Evolutionary conservation across 495 filamentous ascomycete genomes (phyloP), one percentile per base, ranked within the genome.

Genomic region (Penicillium egyptiacum): DNA sequence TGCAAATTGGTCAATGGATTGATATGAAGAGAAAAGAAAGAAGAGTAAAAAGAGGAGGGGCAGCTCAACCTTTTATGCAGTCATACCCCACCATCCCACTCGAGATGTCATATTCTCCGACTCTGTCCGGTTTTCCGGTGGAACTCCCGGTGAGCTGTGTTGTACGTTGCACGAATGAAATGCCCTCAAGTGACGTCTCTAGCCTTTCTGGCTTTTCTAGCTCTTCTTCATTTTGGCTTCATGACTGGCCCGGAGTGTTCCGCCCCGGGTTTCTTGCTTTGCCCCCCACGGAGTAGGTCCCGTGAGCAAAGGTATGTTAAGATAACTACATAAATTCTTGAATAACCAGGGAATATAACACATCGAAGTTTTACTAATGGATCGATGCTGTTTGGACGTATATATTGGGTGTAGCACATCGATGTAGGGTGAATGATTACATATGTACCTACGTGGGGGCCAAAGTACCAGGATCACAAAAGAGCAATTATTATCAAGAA

Each of bases 101-200:
- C n/a, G n/a, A 31, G 40, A 44, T 53, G 46, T 60, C 53, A 59
- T 48, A 16, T 16, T 28, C 52, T 59, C 66, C 66, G 66, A 69
- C 26, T 60, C 64, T 62, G 55, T 58, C 66, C 65, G 61, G 52
- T 54, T 28, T 31, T 20, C 30, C 30, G 30, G 11, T 12, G 30
- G 9, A 9, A 10, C 12, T 10, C 30, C 6, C 63, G 66, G 66
- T 66, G 66, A 62, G 48, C 49, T 10, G 0, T 42, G 28, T 52
- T 52, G 35, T 52, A 23, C 23, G 22, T 43, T 53, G 50, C 19
- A 53, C 53, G 28, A 45, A 46, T 44, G 14, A 44, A 28, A 37
- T 55, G 43, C 53, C 47, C 31, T 23, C 14, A 39, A 46, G 42
- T 54, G 52, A 45, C 52, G 52, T 54, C 37, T 6, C 16, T 14